Evolutionary conservation across 805 yeast species (phyloP).

Genomic region (Saturnispora mendoncae): DNA sequence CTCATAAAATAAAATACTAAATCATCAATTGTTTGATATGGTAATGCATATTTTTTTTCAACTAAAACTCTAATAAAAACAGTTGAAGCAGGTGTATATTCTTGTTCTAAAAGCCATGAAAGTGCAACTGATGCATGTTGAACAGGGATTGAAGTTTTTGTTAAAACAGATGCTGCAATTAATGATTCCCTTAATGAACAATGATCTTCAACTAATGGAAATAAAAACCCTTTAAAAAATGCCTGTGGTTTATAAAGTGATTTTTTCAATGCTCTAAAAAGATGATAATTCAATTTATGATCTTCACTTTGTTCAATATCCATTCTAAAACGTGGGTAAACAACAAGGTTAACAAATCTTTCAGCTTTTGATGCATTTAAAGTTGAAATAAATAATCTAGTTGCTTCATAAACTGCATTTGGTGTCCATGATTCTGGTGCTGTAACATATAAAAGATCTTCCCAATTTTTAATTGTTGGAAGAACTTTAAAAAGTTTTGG

Average conservation of each 20-base stretch:
- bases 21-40: slow-evolving; percentile 92
- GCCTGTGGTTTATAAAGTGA: slow-evolving; percentile 96
- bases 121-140: slow-evolving; percentile 95
- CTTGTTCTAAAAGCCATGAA: slow-evolving; percentile 71
- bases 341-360: slow-evolving; percentile 59
- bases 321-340: slow-evolving; percentile 63
- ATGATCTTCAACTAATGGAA: slow-evolving; percentile 82
- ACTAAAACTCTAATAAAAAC: slow-evolving; percentile 82
- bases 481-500: slow-evolving; percentile 95
- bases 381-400: slow-evolving; percentile 87
- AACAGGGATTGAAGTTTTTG: slow-evolving; percentile 87
- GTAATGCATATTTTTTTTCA: slow-evolving; percentile 93
- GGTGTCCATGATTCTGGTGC: slow-evolving; percentile 94
- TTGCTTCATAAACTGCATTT: slow-evolving; percentile 89
- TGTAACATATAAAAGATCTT: slow-evolving; percentile 86
- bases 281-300: slow-evolving; percentile 80
- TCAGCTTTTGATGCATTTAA: slow-evolving; percentile 84
- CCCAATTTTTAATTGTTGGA: slow-evolving; percentile 92
- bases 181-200: slow-evolving; percentile 92
- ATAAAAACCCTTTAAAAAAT: slow-evolving; percentile 90
- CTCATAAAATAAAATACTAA: slow-evolving; percentile 90
- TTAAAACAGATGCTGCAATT: slow-evolving; percentile 84
- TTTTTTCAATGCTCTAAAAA: slow-evolving; percentile 86
- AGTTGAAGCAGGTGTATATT: slow-evolving; percentile 81
- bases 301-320: slow-evolving; percentile 66